phyloP scores from a whole-genome alignment of 2,329 filamentous ascomycete species.

The Byssoonygena ceratinophila region DNA sequence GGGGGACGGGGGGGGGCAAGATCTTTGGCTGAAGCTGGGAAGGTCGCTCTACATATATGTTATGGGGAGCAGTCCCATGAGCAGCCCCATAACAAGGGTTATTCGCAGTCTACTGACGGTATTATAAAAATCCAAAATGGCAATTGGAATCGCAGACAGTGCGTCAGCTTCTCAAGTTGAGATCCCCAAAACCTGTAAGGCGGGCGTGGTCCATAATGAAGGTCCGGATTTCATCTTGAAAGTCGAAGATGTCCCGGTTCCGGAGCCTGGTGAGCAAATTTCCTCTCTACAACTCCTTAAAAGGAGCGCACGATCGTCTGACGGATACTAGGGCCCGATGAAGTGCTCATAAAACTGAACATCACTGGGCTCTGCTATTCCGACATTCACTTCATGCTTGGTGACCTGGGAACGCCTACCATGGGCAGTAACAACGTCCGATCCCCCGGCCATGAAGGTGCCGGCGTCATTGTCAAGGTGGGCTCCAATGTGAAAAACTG shows the following conservation, averaged over 20 bases:
- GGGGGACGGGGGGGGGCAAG: too few relatives aligned
- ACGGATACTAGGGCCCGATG: conserved; percentile 38
- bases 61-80: too few relatives aligned
- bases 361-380: conserved; percentile 49
- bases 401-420: conserved; percentile 41
- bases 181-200: conserved; percentile 42
- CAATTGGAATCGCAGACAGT: background rate
- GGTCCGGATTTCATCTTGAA: conserved; percentile 42
- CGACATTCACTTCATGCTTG: conserved; percentile 49
- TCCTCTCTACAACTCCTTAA: too few relatives aligned
- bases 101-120: too few relatives aligned
- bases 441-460: conserved; percentile 47
- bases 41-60: background rate
- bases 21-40: too few relatives aligned
- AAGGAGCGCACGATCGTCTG: background rate
- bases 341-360: conserved; percentile 49
- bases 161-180: conserved; percentile 21
- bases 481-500: conserved; percentile 45
- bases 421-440: conserved; percentile 39
- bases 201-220: conserved; percentile 42
- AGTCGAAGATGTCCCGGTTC: conserved; percentile 41
- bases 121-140: background rate
- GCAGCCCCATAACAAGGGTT: too few relatives aligned
- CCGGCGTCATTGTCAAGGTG: conserved; percentile 48
- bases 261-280: conserved; percentile 38